Conservation (phyloP, 1,284 basidiomycete genomes). For the Irpex sp. region DNA sequence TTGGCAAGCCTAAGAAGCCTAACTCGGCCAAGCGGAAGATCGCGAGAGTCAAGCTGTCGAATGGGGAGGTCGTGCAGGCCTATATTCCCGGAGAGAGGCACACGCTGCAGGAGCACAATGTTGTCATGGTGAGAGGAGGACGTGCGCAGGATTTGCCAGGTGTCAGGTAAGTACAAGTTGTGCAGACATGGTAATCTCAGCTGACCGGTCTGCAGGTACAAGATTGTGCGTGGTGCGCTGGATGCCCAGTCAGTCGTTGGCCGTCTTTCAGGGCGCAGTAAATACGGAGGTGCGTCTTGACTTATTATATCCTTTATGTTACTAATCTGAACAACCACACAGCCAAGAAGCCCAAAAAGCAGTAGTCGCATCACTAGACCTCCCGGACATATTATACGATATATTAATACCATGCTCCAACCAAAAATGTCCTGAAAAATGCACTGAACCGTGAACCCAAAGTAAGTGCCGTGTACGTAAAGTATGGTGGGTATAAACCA, state of each 20-base stretch:
- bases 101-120: slow-evolving; percentile 96
- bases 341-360: slow-evolving; percentile 88
- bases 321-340: slow-evolving; percentile 20
- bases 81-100: slow-evolving; percentile 99
- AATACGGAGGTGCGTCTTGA: slow-evolving; percentile 82
- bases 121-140: slow-evolving; percentile 92
- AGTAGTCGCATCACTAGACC: slow-evolving; percentile 19
- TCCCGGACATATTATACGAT: background rate
- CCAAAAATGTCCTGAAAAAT: background rate
- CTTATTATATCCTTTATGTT: slow-evolving; percentile 7
- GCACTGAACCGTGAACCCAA: background rate
- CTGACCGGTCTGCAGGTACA: slow-evolving; percentile 65
- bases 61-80: slow-evolving; percentile 87
- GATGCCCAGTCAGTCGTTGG: slow-evolving; percentile 93
- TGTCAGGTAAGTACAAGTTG: slow-evolving; percentile 62
- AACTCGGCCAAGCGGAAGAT: slow-evolving; percentile 99
- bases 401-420: background rate
- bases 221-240: slow-evolving; percentile 89
- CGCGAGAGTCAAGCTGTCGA: slow-evolving; percentile 89
- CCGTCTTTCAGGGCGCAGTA: slow-evolving; percentile 79
- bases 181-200: background rate
- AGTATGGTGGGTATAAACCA: background rate
- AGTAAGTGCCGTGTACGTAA: background rate
- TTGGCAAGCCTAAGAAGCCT: slow-evolving; percentile 93
- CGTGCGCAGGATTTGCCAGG: slow-evolving; percentile 97